Evolutionary conservation across 306 rosid genomes (phyloP).

Genomic region (Amphicarpaea edgeworthii): DNA sequence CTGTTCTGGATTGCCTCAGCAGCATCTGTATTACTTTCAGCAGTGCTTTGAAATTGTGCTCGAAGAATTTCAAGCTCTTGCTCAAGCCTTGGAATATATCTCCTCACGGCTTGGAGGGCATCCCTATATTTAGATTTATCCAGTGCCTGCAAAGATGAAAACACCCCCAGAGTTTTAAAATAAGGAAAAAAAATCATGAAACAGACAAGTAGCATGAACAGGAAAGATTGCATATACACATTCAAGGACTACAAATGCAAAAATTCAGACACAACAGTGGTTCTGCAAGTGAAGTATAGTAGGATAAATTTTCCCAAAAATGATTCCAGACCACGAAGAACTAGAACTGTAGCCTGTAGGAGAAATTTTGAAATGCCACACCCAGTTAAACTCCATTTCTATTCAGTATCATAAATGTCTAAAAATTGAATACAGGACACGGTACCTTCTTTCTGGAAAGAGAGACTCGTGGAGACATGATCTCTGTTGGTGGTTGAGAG

Average conservation of each 20-base stretch:
- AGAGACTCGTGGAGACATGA: slow-evolving; percentile 93
- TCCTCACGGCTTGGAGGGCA: slow-evolving; percentile 87
- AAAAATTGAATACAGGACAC: slow-evolving; percentile 9
- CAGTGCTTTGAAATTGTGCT: slow-evolving; percentile 50
- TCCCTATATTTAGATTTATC: slow-evolving; percentile 93
- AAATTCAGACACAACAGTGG: slow-evolving; percentile 13
- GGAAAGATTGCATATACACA: slow-evolving; percentile 31
- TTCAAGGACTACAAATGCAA: neutral
- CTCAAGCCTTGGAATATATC: slow-evolving; percentile 77
- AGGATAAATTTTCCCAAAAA: neutral
- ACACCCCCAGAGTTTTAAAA: slow-evolving; percentile 13
- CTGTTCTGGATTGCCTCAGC: slow-evolving; percentile 54
- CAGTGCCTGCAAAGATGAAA: slow-evolving; percentile 72
- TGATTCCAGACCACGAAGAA: slow-evolving; percentile 11
- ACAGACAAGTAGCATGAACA: slow-evolving; percentile 28
- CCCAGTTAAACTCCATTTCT: slow-evolving; percentile 2
- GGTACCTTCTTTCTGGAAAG: slow-evolving; percentile 91
- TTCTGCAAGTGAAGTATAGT: slow-evolving; percentile 3
- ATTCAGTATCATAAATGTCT: slow-evolving; percentile 2
- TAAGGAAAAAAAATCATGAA: neutral
- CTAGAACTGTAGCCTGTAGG: neutral
- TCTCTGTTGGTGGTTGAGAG: slow-evolving; percentile 95
- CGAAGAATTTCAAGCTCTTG: slow-evolving; percentile 86
- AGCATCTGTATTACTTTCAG: slow-evolving; percentile 49
- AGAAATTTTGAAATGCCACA: slow-evolving; percentile 13